Evolutionary conservation across 2,329 filamentous ascomycete genomes (phyloP).

Genomic region (Cladorrhinum sp.): DNA sequence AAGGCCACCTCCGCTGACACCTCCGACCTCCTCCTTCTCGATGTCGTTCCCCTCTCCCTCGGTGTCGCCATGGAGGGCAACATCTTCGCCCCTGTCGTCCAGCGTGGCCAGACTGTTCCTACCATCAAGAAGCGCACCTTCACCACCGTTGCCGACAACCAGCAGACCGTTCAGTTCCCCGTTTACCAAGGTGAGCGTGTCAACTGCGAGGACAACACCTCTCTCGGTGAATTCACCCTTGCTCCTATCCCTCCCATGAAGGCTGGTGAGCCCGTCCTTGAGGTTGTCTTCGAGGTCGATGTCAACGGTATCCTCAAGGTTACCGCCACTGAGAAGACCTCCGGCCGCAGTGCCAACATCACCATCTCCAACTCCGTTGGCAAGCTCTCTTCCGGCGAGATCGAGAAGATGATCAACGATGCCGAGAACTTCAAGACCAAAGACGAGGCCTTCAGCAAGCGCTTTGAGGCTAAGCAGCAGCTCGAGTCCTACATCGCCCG

Average conservation of each 20-base stretch:
- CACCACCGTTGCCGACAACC: conserved; percentile 77
- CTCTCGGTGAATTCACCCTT: conserved; percentile 93
- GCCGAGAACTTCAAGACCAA: conserved; percentile 98
- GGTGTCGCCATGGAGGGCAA: conserved; percentile 99
- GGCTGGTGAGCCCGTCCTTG: conserved; percentile 92
- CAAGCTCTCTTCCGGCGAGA: conserved; percentile 91
- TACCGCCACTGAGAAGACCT: conserved; percentile 98
- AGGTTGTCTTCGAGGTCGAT: conserved; percentile 98
- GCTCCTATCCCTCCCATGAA: conserved; percentile 84
- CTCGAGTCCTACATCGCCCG: conserved; percentile 98
- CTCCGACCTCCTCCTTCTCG: conserved; percentile 87
- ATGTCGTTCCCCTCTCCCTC: conserved; percentile 93
- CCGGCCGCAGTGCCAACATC: conserved; percentile 97
- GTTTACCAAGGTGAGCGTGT: conserved; percentile 95
- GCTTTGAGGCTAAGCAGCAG: conserved; percentile 98
- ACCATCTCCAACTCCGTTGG: conserved; percentile 99
- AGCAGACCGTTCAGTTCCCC: conserved; percentile 85
- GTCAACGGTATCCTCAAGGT: conserved; percentile 99
- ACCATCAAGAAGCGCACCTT: conserved; percentile 84
- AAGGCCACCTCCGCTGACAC: conserved; percentile 97
- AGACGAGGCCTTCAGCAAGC: conserved; percentile 99
- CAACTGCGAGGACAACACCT: conserved; percentile 98
- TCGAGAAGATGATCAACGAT: conserved; percentile 96
- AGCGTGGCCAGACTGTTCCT: conserved; percentile 73
- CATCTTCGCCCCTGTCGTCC: conserved; percentile 93